phyloP scores from a whole-genome alignment of 2,329 filamentous ascomycete genomes.

The Didymellaceae sp. region DNA sequence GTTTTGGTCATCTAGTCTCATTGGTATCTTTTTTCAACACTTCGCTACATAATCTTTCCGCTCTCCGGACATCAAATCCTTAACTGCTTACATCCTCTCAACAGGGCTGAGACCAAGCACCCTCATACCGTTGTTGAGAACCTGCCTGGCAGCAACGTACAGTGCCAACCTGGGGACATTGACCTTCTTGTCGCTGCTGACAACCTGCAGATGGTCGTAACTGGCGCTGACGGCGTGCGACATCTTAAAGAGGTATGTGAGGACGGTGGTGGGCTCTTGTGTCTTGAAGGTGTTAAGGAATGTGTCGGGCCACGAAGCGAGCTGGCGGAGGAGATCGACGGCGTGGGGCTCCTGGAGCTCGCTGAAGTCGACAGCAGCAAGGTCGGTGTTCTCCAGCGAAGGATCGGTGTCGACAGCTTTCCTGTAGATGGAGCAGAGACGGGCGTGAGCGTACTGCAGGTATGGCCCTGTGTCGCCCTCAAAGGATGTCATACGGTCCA shows the following conservation, averaged over 20 bases:
- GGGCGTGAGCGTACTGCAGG: constrained; percentile 74
- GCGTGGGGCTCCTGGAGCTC: constrained; percentile 76
- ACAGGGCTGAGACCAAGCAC: constrained; percentile 80
- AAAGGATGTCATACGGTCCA: constrained; percentile 82
- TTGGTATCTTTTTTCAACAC: constrained; percentile 5
- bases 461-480: constrained; percentile 87
- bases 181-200: constrained; percentile 77
- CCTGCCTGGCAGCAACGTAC: constrained; percentile 76
- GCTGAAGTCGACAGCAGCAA: constrained; percentile 71
- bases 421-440: constrained; percentile 52
- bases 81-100: constrained; percentile 63
- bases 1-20: constrained; percentile 1
- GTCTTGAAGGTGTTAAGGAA: constrained; percentile 85
- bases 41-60: background rate
- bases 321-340: constrained; percentile 72
- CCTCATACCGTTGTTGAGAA: constrained; percentile 83
- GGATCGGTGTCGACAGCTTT: constrained; percentile 59
- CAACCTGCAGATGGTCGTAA: constrained; percentile 81
- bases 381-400: constrained; percentile 59
- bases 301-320: constrained; percentile 87
- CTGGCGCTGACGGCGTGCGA: constrained; percentile 79
- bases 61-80: background rate
- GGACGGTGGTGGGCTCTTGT: constrained; percentile 72
- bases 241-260: constrained; percentile 84
- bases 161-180: constrained; percentile 70